These are phyloP conservation scores for Saposhnikovia divaricata DNA, from an alignment of 129 eudicot species.

Conservation along the genomic window DNA sequence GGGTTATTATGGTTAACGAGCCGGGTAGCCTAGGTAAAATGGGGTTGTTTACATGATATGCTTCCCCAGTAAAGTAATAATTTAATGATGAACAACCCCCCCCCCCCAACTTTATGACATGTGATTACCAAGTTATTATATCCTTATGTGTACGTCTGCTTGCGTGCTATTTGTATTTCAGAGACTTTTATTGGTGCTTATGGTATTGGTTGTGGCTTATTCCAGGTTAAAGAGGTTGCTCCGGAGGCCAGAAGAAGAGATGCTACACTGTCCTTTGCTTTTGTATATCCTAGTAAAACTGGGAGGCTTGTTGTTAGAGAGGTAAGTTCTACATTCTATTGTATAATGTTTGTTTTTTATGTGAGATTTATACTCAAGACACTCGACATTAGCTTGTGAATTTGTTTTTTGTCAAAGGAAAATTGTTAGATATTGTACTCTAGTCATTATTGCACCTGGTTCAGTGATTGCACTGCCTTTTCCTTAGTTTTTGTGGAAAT, in stretches of 20 bases:
- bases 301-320: conserved; percentile 73
- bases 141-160: background rate
- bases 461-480: background rate
- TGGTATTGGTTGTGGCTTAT: conserved; percentile 9
- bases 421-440: background rate
- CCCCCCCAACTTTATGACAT: background rate
- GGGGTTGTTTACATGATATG: background rate
- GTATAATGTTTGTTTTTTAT: background rate
- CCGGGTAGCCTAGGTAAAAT: too few relatives aligned
- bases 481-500: background rate
- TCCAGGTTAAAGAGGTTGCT: conserved; percentile 85
- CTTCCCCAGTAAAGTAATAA: background rate
- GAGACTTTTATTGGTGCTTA: background rate
- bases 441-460: background rate
- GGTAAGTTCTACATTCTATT: conserved; percentile 29
- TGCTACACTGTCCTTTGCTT: conserved; percentile 78
- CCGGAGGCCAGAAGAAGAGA: conserved; percentile 93
- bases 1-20: too few relatives aligned
- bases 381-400: background rate
- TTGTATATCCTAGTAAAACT: conserved; percentile 69
- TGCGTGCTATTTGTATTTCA: background rate
- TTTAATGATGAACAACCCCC: background rate
- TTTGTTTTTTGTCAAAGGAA: background rate
- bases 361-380: background rate
- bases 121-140: background rate